These are phyloP conservation scores for Pythium aquatile DNA, from an alignment of 352 stramenopile genomes.

Conservation along the genomic window DNA sequence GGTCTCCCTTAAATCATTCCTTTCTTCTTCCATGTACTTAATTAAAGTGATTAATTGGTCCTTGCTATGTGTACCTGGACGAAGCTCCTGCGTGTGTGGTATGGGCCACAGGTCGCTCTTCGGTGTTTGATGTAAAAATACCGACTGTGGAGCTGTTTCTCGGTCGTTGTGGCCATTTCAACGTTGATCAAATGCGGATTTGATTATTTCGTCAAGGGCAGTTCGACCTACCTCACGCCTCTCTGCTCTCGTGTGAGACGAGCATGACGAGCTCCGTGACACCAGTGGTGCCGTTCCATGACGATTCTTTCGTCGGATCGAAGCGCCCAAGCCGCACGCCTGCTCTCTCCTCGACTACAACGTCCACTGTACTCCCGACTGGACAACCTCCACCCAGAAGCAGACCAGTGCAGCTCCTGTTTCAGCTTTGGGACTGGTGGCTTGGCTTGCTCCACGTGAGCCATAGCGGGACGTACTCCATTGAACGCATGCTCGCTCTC, in stretches of 20 bases:
- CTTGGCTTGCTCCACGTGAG: slow-evolving; percentile 3
- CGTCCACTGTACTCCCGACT: neutral
- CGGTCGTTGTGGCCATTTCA: no score
- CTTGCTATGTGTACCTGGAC: no score
- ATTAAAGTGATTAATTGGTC: no score
- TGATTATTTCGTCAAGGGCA: no score
- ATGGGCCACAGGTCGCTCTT: no score
- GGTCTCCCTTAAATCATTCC: no score
- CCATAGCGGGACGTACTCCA: slow-evolving; percentile 19
- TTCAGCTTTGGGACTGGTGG: neutral
- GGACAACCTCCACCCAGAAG: neutral
- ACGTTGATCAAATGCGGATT: no score
- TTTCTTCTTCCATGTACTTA: no score
- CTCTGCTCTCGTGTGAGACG: neutral
- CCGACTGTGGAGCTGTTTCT: no score
- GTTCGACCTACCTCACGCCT: no score
- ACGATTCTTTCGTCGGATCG: neutral
- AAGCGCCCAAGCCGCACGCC: neutral
- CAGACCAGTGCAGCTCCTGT: neutral
- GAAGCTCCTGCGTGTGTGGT: no score
- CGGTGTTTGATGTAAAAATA: no score
- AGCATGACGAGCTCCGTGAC: neutral
- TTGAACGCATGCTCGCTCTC: slow-evolving; percentile 6
- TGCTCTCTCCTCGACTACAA: neutral
- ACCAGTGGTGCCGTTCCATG: neutral